These are phyloP conservation scores for Edaphochlamys debaryana DNA, from an alignment of 139 green algal species.

Conservation along the genomic window DNA sequence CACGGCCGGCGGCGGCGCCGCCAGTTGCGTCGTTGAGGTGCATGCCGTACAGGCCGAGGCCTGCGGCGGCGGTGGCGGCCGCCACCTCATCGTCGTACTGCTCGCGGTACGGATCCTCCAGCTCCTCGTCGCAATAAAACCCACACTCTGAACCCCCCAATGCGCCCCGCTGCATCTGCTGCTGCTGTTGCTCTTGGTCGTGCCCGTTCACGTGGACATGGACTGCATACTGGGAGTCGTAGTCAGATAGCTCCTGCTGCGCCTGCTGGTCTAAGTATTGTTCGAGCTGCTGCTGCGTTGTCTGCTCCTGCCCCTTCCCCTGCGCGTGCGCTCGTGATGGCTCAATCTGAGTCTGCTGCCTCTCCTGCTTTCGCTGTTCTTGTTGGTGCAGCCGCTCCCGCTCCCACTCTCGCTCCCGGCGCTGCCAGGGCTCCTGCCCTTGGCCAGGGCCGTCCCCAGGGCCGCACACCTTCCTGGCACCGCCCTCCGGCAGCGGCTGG, in stretches of 20 bases:
- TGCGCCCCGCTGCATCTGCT: not conserved
- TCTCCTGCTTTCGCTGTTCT: slow-evolving; percentile 5
- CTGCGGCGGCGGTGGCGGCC: not conserved
- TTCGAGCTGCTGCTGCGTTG: not conserved
- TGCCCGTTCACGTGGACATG: too few relatives aligned
- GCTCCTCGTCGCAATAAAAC: slow-evolving; percentile 31
- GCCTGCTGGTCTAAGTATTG: not conserved
- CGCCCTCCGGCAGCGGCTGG: not conserved
- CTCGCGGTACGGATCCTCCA: slow-evolving; percentile 28
- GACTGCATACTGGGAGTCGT: too few relatives aligned
- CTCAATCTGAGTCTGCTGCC: not conserved
- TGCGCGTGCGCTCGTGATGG: not conserved
- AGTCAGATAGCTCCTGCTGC: too few relatives aligned
- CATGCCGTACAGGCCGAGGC: slow-evolving; percentile 23
- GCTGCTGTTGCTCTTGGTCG: not conserved
- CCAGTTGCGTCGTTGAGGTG: slow-evolving; percentile 7
- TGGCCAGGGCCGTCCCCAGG: not conserved
- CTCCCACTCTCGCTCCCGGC: not conserved
- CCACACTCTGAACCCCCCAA: not conserved
- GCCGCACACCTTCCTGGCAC: too few relatives aligned
- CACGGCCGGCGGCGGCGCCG: not conserved
- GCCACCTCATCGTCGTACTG: not conserved
- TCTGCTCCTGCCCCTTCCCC: not conserved
- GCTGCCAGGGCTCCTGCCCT: not conserved
- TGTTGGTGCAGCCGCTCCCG: not conserved